Evolutionary conservation across 1,284 basidiomycete species (phyloP), one percentile per base, ranked within the genome.

Genomic region (Retiboletus flavoniger): DNA sequence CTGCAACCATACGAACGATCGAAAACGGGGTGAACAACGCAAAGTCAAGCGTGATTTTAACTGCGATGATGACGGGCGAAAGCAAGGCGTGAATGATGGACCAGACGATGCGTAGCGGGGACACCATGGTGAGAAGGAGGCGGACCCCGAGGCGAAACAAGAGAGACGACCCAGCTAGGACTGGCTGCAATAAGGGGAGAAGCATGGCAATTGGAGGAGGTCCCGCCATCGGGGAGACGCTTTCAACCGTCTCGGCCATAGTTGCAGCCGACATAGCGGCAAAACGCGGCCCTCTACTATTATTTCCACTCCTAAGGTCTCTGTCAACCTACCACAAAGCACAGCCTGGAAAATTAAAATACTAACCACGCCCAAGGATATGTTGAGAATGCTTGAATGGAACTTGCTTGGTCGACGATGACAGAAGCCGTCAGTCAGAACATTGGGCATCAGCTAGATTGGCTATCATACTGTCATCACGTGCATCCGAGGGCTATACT

Each of bases 11-110:
- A 7, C 67, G 49, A n/a, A 73, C 50, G 29, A 76, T 62, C 19
- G 63, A 59, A 58, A 78, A 79, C 0, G 85, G 85, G 17, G 74
- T 68, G 57, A 74, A 63, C 7, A 86, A 51, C 51, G 78, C 69
- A 21, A 77, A 46, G 21, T 79, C 73, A 29, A 78, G 54, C 10
- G 76, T 19, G n/a, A 84, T 60, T 11, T 77, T 67, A 21, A 72
- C 19, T 51, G 81, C 72, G 29, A 80, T 66, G 26, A 75, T 66
- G 35, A 79, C 38, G 2, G 85, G 85, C 2, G 79, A 76, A 42
- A 86, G 62, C 36, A 83, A 39, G 60, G 81, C 83, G 14, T 74
- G 57, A 2, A 79, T 29, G 7, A 78, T 65, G 7, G 71, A 71
- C 59, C 74, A 60, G 60, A 76, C 56, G 8, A 70, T 54, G 53